These are phyloP conservation scores for Plantago lanceolata DNA, from an alignment of 305 asterid genomes.

Conservation along the genomic window DNA sequence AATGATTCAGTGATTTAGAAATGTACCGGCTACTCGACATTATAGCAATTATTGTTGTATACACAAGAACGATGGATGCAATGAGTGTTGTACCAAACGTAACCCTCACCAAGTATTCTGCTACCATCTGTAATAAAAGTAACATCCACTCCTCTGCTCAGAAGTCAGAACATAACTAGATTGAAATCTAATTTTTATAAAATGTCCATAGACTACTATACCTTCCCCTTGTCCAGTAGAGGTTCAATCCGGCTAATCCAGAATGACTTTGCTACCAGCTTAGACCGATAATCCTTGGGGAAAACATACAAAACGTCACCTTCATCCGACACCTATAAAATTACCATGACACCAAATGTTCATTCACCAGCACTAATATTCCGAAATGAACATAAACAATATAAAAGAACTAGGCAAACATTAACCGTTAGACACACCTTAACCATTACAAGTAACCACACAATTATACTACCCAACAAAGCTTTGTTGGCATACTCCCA, in stretches of 20 bases:
- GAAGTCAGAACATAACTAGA: constrained; percentile 8
- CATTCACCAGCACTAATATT: neutral
- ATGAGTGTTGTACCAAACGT: constrained; percentile 89
- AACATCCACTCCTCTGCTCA: constrained; percentile 15
- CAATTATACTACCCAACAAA: neutral
- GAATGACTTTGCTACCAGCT: constrained; percentile 79
- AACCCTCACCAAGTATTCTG: constrained; percentile 80
- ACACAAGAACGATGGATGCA: constrained; percentile 87
- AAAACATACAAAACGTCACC: constrained; percentile 91
- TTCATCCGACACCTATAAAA: constrained; percentile 82
- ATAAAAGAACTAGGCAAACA: constrained; percentile 1
- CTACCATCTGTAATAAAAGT: constrained; percentile 59
- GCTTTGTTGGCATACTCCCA: too few relatives aligned
- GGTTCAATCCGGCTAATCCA: constrained; percentile 70
- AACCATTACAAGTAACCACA: neutral
- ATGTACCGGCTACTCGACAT: constrained; percentile 76
- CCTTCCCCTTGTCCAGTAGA: constrained; percentile 79
- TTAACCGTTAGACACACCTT: neutral
- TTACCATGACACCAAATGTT: neutral
- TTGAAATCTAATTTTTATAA: constrained; percentile 3
- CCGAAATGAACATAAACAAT: constrained; percentile 1
- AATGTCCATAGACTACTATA: constrained; percentile 15
- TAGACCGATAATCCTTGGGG: constrained; percentile 71
- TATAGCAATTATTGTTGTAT: constrained; percentile 75
- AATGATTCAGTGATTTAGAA: constrained; percentile 2